Base-by-base conservation (phyloP, 2,329 filamentous ascomycete species). In the Orbilia blumenaviensis region DNA sequence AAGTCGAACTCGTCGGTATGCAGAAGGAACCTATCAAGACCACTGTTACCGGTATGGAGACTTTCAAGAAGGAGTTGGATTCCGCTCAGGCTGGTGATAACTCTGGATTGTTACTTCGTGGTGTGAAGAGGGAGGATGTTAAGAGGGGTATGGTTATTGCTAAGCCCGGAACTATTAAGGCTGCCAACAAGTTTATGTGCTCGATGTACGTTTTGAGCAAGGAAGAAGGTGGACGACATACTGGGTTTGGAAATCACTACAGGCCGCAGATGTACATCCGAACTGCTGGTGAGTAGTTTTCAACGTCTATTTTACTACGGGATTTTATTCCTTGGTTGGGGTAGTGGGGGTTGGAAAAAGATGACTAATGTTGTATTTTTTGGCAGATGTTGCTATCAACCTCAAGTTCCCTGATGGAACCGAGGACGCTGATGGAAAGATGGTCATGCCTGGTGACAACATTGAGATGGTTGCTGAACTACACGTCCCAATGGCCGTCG, bases 31-130 rank as follows among this genome's bases (percentile, higher is more conserved):
- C 92, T 80, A 92, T 98, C 87, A 97, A 96, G 90, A 98, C 95
- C 84, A 98, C 97, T 88, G 94, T 99, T 79, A 99, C 95, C 82
- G 96, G 99, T 83, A 98, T 99, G 80, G 95, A 99, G 88, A 99
- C 94, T 79, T 99, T 99, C 89, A 97, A 98, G 89, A 99, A 99
- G 89, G 96, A 93, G 58, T 98, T 95, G 85, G 94, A 97, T 73
- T 93, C 97, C 86, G 96, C 94, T 74, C 89, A 92, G 81, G 95
- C 95, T 78, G 95, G 95, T 84, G 95, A 99, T 86, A 99, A 98
- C 90, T 97, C 95, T 25, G 95, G 95, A 82, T 91, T 99, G 38
- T 89, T 99, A 66, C 91, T 99, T 84, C 93, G 95, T 86, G 94
- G 95, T 87, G 85, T 99, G 82, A 94, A 93, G 85, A 93, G 95